Evolutionary conservation across 1,139 yeast genomes (phyloP).

Genomic region (Zygosaccharomyces sapae): DNA sequence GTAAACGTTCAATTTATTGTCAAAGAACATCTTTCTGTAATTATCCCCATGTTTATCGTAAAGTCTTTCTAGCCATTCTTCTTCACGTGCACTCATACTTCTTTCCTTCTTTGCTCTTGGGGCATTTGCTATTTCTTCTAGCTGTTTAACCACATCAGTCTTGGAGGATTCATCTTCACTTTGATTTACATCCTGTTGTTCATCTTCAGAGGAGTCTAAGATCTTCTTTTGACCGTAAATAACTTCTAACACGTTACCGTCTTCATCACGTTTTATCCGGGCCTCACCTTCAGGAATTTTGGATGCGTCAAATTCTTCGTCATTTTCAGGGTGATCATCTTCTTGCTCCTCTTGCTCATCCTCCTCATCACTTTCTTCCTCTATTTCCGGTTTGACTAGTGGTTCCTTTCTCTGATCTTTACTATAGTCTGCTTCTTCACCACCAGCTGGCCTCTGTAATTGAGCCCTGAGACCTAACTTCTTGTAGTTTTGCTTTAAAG

Average conservation of each 20-base stretch:
- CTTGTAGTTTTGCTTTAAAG: conserved; percentile 79
- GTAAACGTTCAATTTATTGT: conserved; percentile 71
- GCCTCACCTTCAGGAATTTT: conserved; percentile 79
- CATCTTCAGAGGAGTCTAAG: conserved; percentile 31
- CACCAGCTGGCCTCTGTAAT: conserved; percentile 65
- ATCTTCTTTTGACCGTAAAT: conserved; percentile 59
- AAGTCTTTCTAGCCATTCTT: conserved; percentile 62
- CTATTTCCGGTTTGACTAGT: conserved; percentile 13
- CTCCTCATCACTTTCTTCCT: conserved; percentile 40
- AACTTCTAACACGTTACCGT: conserved; percentile 65
- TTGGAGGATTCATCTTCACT: conserved; percentile 26
- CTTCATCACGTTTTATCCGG: conserved; percentile 66
- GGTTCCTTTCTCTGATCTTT: conserved; percentile 27
- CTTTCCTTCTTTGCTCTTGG: conserved; percentile 52
- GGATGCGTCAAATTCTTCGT: conserved; percentile 48
- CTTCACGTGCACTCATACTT: conserved; percentile 66
- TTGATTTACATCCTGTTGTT: conserved; percentile 34
- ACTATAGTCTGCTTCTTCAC: conserved; percentile 50
- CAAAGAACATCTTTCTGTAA: conserved; percentile 88
- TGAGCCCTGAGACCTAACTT: conserved; percentile 68
- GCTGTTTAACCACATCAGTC: conserved; percentile 57
- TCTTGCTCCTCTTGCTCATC: conserved; percentile 36
- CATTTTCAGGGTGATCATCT: conserved; percentile 37
- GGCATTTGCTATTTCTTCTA: conserved; percentile 63
- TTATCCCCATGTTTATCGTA: conserved; percentile 82